Conservation (phyloP, 495 filamentous ascomycete species). For the Penicillium roqueforti region DNA sequence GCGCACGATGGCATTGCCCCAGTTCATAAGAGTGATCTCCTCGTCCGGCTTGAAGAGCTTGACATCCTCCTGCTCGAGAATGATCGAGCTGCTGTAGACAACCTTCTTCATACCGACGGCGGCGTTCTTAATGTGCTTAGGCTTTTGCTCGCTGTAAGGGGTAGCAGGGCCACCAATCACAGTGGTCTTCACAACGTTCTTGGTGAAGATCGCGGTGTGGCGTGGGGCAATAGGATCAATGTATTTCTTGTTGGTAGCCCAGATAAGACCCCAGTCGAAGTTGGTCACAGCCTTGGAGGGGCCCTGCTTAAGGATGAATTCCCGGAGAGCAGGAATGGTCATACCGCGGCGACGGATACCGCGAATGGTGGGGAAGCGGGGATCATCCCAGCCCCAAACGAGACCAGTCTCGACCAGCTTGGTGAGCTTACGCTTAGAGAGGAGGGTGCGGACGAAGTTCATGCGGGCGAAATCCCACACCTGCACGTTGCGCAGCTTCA, state of each 20-base stretch:
- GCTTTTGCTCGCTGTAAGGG: slow-evolving; percentile 67
- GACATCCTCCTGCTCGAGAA: slow-evolving; percentile 84
- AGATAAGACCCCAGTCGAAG: slow-evolving; percentile 88
- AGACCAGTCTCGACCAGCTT: slow-evolving; percentile 82
- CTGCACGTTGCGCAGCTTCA: slow-evolving; percentile 82
- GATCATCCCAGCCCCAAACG: slow-evolving; percentile 94
- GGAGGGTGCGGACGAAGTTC: slow-evolving; percentile 87
- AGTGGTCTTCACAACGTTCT: slow-evolving; percentile 62
- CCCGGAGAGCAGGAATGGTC: slow-evolving; percentile 81
- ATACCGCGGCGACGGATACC: slow-evolving; percentile 86
- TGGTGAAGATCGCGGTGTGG: slow-evolving; percentile 72
- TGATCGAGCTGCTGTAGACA: slow-evolving; percentile 61
- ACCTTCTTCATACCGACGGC: slow-evolving; percentile 83
- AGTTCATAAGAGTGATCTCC: slow-evolving; percentile 93
- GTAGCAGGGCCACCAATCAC: slow-evolving; percentile 64
- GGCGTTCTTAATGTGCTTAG: slow-evolving; percentile 82
- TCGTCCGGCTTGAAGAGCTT: slow-evolving; percentile 76
- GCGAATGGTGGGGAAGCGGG: slow-evolving; percentile 89
- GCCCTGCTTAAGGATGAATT: slow-evolving; percentile 91
- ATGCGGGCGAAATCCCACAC: slow-evolving; percentile 98
- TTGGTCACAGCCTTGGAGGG: slow-evolving; percentile 84
- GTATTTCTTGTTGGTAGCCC: slow-evolving; percentile 93
- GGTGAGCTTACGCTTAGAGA: slow-evolving; percentile 93
- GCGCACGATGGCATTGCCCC: slow-evolving; percentile 87
- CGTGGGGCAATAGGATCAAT: slow-evolving; percentile 85